Evolutionary conservation across 805 yeast species (phyloP), one percentile per base, ranked within the genome.

Genomic region (Metschnikowia picachoensis): DNA sequence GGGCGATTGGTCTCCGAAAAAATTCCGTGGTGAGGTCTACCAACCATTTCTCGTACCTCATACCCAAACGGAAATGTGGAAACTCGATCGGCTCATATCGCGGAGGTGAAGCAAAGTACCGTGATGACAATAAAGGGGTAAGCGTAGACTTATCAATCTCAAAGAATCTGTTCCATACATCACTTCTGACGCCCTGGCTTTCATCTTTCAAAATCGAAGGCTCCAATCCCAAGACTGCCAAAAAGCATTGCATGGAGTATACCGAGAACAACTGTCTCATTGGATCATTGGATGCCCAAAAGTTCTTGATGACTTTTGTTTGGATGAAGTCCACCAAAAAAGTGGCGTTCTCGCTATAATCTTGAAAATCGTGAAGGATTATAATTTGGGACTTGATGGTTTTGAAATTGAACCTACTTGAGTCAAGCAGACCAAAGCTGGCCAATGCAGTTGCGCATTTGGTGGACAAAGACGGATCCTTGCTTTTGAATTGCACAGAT

Each of bases 281-380:
- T 0, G 98, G 96, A 59, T 90, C 90, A 30, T 85, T 86, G 1
- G 97, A 85, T 0, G 96, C 90, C 81, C 95, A 84, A 64, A 90
- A 91, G 1, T 89, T 80, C 30, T 87, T 89, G 8, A 91, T 85
- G n/a, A 94, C 72, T 48, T 80, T 73, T 44, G 78, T 75, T 49
- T 87, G 83, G 30, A 91, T 69, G 40, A 91, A 79, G 55, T 76
- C 73, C 3, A 79, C 68, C 30, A 89, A 71, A 57, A 92, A 88
- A 11, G 70, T 73, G 2, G 79, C 69, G n/a, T 79, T 78, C 55
- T 91, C 97, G 4, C 61, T 62, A 25, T 70, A 73, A 38, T 80
- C 82, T 30, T 71, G 77, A 58, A 92, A 82, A 57, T 87, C 86
- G 37, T 78, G 75, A 0, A 83, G 71, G 4, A 85, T 65, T 2